phyloP scores from a whole-genome alignment of 163 green algal species.

The Scenedesmus sp. region DNA sequence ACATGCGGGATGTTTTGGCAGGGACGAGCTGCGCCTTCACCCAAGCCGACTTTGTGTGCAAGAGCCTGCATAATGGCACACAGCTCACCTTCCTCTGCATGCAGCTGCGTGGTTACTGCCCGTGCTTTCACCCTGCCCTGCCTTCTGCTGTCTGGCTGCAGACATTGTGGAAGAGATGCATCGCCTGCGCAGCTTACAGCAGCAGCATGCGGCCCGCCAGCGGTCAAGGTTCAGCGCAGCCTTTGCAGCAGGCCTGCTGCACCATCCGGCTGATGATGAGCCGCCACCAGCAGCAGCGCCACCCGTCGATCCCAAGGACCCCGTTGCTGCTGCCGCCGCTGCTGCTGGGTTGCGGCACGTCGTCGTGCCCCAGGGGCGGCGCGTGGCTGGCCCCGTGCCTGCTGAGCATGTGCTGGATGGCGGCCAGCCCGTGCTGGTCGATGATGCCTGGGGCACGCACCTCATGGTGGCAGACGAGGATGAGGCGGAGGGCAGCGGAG shows the following conservation, averaged over 20 bases:
- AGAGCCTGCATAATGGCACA: no score
- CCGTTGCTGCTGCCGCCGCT: not conserved
- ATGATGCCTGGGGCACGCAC: constrained; percentile 43
- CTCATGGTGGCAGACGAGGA: constrained; percentile 4
- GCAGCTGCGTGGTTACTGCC: not conserved
- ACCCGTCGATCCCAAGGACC: not conserved
- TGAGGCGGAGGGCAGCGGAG: not conserved
- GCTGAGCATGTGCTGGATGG: constrained; percentile 17
- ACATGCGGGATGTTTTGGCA: no score
- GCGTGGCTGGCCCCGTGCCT: not conserved
- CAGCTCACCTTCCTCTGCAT: not conserved
- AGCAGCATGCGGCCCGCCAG: not conserved
- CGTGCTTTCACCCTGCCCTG: not conserved
- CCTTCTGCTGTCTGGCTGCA: constrained; percentile 3
- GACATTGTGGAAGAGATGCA: constrained; percentile 38
- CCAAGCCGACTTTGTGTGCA: not conserved
- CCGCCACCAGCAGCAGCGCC: not conserved
- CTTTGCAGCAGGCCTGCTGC: constrained; percentile 29
- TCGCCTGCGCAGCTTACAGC: constrained; percentile 7
- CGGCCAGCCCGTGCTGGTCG: constrained; percentile 26
- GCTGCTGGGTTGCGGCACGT: constrained; percentile 16
- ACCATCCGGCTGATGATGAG: constrained; percentile 27
- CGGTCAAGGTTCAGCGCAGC: not conserved
- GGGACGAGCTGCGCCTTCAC: not conserved
- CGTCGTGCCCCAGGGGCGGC: not conserved